A percentile compares a stretch with the other conserved stretches of the same genome.
phyloP scores from a whole-genome alignment of 257 asterid genomes.

The Oldenlandia corymbosa region DNA sequence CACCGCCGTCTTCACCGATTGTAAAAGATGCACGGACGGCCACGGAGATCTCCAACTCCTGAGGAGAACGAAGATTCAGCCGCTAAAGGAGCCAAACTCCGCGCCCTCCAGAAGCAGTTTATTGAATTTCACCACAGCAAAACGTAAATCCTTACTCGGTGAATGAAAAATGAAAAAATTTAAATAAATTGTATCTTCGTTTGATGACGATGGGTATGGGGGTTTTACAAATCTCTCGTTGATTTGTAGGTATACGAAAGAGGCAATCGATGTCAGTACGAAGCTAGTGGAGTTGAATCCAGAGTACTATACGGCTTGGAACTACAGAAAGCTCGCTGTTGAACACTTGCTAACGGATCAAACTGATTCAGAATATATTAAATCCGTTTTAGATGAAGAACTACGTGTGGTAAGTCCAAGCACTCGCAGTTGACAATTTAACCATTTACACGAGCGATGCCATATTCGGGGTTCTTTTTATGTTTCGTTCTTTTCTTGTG shows the following conservation, averaged over 20 bases:
- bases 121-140: slow-evolving; percentile 67
- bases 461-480: no score
- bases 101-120: slow-evolving; percentile 72
- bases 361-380: slow-evolving; percentile 35
- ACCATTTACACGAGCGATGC: no score
- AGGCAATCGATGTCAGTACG: slow-evolving; percentile 68
- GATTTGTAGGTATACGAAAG: slow-evolving; percentile 60
- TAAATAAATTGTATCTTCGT: background rate
- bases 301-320: slow-evolving; percentile 89
- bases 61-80: slow-evolving; percentile 59
- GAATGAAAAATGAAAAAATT: no score
- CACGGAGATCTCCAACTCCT: slow-evolving; percentile 53
- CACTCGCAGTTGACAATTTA: background rate
- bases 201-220: background rate
- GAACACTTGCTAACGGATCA: slow-evolving; percentile 37
- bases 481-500: background rate
- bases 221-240: background rate
- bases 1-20: no score
- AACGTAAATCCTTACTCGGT: slow-evolving; percentile 32
- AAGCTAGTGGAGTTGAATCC: slow-evolving; percentile 74
- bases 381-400: slow-evolving; percentile 61
- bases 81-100: slow-evolving; percentile 59
- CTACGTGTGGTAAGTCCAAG: slow-evolving; percentile 57
- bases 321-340: slow-evolving; percentile 77
- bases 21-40: slow-evolving; percentile 78